Evolutionary conservation across 2,329 filamentous ascomycete genomes (phyloP), one percentile per base, ranked within the genome.

Genomic region (Penicillium sp.): DNA sequence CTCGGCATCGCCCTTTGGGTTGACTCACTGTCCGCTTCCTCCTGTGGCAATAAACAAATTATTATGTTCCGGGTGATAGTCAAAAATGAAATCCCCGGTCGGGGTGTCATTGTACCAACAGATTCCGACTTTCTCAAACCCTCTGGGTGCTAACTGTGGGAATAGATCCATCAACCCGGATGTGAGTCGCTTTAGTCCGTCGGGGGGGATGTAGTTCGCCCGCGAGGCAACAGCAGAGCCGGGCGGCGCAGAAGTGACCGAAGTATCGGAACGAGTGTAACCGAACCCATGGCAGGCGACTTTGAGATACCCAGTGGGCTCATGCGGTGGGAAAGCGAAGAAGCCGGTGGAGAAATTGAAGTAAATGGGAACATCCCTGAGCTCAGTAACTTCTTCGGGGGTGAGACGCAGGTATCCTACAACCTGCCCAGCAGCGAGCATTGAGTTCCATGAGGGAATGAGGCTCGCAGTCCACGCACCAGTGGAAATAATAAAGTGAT

Each of bases 391-490:
- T 72, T 96, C 92, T 8, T 82, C 80, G 1, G 81, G 74, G 0
- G 84, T 88, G 56, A 96, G 79, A 54, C 85, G 79, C 58, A 95
- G 74, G 73, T 93, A 96, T 16, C 82, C 87, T 8, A 96, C 69
- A 0, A 84, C 81, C 66, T 96, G 92, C 9, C 89, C 92, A 0
- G 90, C 92, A 1, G 91, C 88, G 54, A 87, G 82, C 48, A 85
- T 86, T 36, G 88, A 83, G 29, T 90, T 89, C 49, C 85, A 79
- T 0, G 95, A 77, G 66, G 94, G 87, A 47, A 96, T 74, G 13
- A 96, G 79, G 1, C 83, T 80, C 2, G 86, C 83, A 1, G 88
- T 89, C 92, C 92, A 96, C 2, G 92, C 90, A 18, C 92, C 92
- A 0, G 90, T 85, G 0, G 92, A 90, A 2, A 93, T 78, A 44